A percentile compares a stretch with the other conserved stretches of the same genome.
Evolutionary conservation across 1,284 basidiomycete genomes (phyloP).

Genomic region (Pseudozyma flocculosa): DNA sequence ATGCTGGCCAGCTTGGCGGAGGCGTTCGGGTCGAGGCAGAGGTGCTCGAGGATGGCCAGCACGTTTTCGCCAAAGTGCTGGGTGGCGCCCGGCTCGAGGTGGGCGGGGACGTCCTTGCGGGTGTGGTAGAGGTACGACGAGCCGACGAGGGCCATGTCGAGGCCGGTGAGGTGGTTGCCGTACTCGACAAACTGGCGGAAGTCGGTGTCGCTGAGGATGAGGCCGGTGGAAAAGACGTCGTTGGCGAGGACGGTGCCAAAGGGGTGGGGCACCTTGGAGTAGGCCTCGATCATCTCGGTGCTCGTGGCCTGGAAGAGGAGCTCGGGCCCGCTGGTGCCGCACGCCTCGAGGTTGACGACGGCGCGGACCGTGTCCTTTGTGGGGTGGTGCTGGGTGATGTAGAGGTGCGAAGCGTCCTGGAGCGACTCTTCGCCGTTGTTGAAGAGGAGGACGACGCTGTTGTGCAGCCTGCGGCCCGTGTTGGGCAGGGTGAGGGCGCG

Average conservation of each 20-base stretch:
- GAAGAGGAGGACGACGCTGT: conserved; percentile 86
- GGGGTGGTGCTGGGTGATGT: conserved; percentile 53
- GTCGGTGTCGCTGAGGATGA: conserved; percentile 67
- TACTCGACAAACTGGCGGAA: conserved; percentile 85
- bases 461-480: conserved; percentile 71
- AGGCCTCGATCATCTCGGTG: conserved; percentile 88
- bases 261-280: conserved; percentile 81
- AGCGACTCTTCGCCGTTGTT: conserved; percentile 86
- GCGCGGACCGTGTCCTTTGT: conserved; percentile 70
- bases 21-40: conserved; percentile 63
- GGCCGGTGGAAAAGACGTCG: conserved; percentile 89
- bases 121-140: conserved; percentile 93
- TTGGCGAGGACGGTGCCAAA: conserved; percentile 89
- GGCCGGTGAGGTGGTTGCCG: conserved; percentile 61
- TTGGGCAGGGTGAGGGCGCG: conserved; percentile 70
- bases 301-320: conserved; percentile 95
- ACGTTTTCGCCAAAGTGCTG: conserved; percentile 92
- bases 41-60: conserved; percentile 75
- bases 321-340: conserved; percentile 83
- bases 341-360: conserved; percentile 89
- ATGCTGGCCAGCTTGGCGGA: conserved; percentile 48
- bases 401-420: conserved; percentile 84
- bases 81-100: conserved; percentile 74
- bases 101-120: conserved; percentile 77
- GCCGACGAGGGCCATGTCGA: conserved; percentile 87